These are phyloP conservation scores for Trichoderma gracile DNA, from an alignment of 2,329 filamentous ascomycete species.

Conservation along the genomic window DNA sequence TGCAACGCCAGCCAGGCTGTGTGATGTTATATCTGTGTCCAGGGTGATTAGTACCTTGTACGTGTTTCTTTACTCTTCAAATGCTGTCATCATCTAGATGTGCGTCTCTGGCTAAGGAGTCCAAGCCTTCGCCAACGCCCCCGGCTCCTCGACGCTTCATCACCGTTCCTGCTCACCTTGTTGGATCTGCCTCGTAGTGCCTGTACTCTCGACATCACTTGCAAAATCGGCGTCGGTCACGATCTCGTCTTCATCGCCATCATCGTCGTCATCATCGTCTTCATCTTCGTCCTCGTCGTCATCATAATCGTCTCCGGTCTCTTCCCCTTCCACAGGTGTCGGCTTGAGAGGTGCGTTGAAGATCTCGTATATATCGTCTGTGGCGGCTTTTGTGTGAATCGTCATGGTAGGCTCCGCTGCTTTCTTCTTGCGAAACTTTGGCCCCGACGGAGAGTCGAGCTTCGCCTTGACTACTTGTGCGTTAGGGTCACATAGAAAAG, in stretches of 20 bases:
- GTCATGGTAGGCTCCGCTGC: conserved; percentile 92
- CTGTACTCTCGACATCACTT: conserved; percentile 81
- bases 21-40: conserved; percentile 37
- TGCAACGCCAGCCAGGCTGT: conserved; percentile 22
- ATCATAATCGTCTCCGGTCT: conserved; percentile 40
- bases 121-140: conserved; percentile 82
- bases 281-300: neutral
- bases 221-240: conserved; percentile 71
- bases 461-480: conserved; percentile 76
- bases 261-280: conserved; percentile 32
- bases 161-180: conserved; percentile 45
- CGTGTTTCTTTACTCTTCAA: conserved; percentile 38
- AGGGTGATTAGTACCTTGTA: conserved; percentile 36
- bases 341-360: conserved; percentile 74
- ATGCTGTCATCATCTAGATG: conserved; percentile 61
- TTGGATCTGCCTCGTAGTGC: conserved; percentile 68
- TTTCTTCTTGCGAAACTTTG: conserved; percentile 79
- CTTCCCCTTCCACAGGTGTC: conserved; percentile 37
- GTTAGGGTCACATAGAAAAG: neutral
- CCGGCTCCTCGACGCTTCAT: conserved; percentile 58
- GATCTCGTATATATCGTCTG: conserved; percentile 95
- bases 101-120: conserved; percentile 65
- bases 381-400: conserved; percentile 89
- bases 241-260: conserved; percentile 64
- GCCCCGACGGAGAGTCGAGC: conserved; percentile 82